Evolutionary conservation across 345 rosid species (phyloP), one percentile per base, ranked within the genome.

Genomic region (Anastatica hierochuntica): DNA sequence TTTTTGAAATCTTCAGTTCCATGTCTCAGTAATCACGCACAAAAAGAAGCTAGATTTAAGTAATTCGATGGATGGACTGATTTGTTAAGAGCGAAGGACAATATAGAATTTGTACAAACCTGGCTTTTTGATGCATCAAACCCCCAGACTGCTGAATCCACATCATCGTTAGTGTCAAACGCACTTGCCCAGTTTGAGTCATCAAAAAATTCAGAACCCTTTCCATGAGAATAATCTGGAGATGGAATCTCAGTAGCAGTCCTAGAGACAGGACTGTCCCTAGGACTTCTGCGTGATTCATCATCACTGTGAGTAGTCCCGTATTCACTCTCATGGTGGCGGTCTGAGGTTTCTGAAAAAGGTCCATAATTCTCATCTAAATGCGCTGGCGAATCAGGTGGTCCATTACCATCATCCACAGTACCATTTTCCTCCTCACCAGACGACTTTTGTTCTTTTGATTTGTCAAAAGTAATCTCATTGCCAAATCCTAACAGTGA

Each of bases 91-190:
- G 1, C 4, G 9, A 21, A 5, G 5, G 50, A 54, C 38, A 29
- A 14, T 34, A 60, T 16, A 18, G 49, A 44, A 49, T 37, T 15
- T 29, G 44, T 33, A 63, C 77, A 75, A 42, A 85, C 98, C 98
- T 83, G 83, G 71, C 76, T 61, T 53, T 79, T 68, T 49, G 69
- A 42, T 66, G 74, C 75, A 66, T 77, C 76, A 63, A 92, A 81
- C 12, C 96, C 96, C 98, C 98, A 92, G 23, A 88, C 82, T 5
- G 94, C 82, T 5, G 94, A 84, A 70, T 88, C 98, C 29, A 74
- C 72, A 70, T 92, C 98, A 74, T 92, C 96, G 43, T 77, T 76
- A 63, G 81, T 72, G 76, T 84, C 98, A 56, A 92, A 88, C 29
- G 89, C 90, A 57, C 96, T 95, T 31, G 72, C 62, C 98, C 96